These are phyloP conservation scores for Buxus sempervirens DNA, from an alignment of 164 flowering plant species.

Conservation along the genomic window DNA sequence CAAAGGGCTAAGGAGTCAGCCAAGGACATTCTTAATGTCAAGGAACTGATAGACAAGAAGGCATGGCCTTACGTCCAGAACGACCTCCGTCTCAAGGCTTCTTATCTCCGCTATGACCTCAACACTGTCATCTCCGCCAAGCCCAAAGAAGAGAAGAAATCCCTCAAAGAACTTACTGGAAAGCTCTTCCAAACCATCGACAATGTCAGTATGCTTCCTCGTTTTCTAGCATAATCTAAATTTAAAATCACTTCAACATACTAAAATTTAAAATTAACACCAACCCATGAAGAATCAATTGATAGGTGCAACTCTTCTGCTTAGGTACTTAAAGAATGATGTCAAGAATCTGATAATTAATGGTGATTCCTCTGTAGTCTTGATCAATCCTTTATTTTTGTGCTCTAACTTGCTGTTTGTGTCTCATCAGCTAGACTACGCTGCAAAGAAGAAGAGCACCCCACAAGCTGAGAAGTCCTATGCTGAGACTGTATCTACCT, in stretches of 20 bases:
- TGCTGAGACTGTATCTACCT: conserved; percentile 54
- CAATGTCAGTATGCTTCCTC: conserved; percentile 38
- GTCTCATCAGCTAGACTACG: conserved; percentile 67
- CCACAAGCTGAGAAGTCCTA: conserved; percentile 80
- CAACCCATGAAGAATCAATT: too few species aligned
- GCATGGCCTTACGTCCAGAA: conserved; percentile 89
- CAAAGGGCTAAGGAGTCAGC: conserved; percentile 83
- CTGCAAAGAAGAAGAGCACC: conserved; percentile 87
- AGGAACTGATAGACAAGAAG: conserved; percentile 76
- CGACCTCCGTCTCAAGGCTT: conserved; percentile 72
- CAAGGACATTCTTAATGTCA: conserved; percentile 74
- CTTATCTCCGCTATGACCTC: conserved; percentile 84
- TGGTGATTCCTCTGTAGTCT: too few species aligned
- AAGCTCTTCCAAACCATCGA: conserved; percentile 66
- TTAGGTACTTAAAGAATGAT: too few species aligned
- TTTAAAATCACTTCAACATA: too few species aligned
- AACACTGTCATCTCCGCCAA: conserved; percentile 79
- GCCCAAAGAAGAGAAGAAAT: conserved; percentile 72
- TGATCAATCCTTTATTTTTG: too few species aligned
- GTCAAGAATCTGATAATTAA: too few species aligned
- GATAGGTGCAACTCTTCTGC: too few species aligned
- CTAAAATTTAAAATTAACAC: too few species aligned
- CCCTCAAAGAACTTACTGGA: conserved; percentile 74
- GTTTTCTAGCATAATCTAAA: too few species aligned
- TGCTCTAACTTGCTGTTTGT: not conserved